Evolutionary conservation across 2,329 filamentous ascomycete genomes (phyloP).

Genomic region (Trichoderma sp.): DNA sequence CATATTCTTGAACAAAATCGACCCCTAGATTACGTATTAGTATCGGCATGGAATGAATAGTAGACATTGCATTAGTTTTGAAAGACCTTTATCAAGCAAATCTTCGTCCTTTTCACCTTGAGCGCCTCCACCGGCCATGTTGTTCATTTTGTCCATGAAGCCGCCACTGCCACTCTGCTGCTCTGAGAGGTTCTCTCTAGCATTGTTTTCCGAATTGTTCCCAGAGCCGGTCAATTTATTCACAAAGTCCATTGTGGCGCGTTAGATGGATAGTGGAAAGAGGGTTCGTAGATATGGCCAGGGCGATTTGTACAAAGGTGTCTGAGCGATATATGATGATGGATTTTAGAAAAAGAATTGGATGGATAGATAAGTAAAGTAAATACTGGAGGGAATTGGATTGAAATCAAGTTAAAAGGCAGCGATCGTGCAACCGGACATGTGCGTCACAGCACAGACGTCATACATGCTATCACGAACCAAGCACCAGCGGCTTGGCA

Average conservation of each 20-base stretch:
- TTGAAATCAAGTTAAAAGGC: background rate
- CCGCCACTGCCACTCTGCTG: slow-evolving; percentile 45
- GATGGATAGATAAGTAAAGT: background rate
- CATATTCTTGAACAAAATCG: slow-evolving; percentile 77
- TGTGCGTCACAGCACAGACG: slow-evolving; percentile 2
- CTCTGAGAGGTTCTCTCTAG: slow-evolving; percentile 53
- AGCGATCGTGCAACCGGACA: background rate
- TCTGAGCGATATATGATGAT: no score
- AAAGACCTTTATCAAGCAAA: slow-evolving; percentile 74
- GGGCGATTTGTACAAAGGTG: background rate
- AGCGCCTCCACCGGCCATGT: slow-evolving; percentile 70
- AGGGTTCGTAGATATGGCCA: background rate
- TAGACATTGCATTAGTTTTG: no score
- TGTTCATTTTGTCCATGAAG: slow-evolving; percentile 72
- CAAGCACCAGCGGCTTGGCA: background rate
- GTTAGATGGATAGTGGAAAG: background rate
- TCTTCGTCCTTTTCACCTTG: slow-evolving; percentile 84
- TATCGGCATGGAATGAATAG: background rate
- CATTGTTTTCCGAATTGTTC: background rate
- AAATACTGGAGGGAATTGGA: background rate
- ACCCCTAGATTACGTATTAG: slow-evolving; percentile 56
- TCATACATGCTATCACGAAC: background rate
- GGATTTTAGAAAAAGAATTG: background rate
- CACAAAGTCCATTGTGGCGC: slow-evolving; percentile 28
- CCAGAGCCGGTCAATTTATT: slow-evolving; percentile 18